A percentile compares a stretch with the other conserved stretches of the same genome.
Conservation (phyloP, 2,329 filamentous ascomycete genomes). For the Aspergillus quadricinctus region DNA sequence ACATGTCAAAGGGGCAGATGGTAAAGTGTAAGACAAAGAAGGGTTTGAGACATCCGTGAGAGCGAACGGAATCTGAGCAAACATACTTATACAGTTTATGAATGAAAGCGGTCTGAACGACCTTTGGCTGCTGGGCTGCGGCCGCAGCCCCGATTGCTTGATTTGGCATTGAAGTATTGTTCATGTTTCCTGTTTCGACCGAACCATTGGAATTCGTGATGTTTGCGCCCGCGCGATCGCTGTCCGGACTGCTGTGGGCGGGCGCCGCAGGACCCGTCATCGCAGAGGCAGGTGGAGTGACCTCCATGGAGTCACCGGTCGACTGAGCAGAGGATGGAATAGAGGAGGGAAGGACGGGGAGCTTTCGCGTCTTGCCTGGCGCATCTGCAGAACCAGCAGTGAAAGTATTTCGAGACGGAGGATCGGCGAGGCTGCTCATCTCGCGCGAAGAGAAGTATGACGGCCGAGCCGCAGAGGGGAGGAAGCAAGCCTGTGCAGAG, state of each 20-base stretch:
- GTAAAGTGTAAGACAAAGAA: background rate
- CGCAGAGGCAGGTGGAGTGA: conserved; percentile 45
- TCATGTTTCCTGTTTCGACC: conserved; percentile 23
- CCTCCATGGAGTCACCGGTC: conserved; percentile 53
- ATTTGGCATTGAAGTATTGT: conserved; percentile 23
- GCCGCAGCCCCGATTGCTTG: conserved; percentile 43
- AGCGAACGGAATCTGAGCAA: conserved; percentile 7
- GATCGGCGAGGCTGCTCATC: conserved; percentile 41
- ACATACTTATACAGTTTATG: conserved; percentile 97
- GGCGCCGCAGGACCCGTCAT: conserved; percentile 45
- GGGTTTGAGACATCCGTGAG: background rate
- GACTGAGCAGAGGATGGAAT: conserved; percentile 37
- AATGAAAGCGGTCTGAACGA: conserved; percentile 97
- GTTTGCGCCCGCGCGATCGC: conserved; percentile 40
- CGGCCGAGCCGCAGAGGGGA: conserved; percentile 13
- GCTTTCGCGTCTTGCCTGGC: conserved; percentile 46
- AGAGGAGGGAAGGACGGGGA: conserved; percentile 50
- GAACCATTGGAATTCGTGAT: conserved; percentile 31
- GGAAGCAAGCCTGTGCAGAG: conserved; percentile 6
- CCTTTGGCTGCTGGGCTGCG: conserved; percentile 84
- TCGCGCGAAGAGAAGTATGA: conserved; percentile 18
- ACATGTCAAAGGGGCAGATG: background rate
- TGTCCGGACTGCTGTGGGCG: conserved; percentile 45
- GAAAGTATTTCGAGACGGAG: conserved; percentile 44
- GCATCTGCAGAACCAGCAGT: conserved; percentile 35